A percentile compares a stretch with the other conserved stretches of the same genome.
Conservation (phyloP, 805 yeast species). For the Ogataea nakhonphanomensis region DNA sequence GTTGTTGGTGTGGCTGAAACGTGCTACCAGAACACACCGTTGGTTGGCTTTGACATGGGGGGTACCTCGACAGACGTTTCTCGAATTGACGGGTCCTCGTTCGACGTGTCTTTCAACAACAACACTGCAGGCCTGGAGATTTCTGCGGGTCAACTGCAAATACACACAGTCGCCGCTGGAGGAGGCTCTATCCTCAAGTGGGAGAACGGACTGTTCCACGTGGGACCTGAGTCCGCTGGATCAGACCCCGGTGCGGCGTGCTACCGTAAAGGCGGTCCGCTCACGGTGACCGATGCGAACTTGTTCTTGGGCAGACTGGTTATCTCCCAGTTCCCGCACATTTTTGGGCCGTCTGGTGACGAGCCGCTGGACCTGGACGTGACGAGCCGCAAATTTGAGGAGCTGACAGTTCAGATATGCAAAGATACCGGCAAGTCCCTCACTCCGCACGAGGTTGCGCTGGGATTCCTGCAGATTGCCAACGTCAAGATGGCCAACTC, state of each 20-base stretch:
- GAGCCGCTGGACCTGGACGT: slow-evolving; percentile 36
- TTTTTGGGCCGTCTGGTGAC: slow-evolving; percentile 43
- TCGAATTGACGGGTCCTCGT: slow-evolving; percentile 55
- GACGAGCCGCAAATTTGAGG: slow-evolving; percentile 35
- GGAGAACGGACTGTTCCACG: slow-evolving; percentile 39
- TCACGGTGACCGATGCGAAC: slow-evolving; percentile 47
- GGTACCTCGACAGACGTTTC: slow-evolving; percentile 71
- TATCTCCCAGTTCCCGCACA: slow-evolving; percentile 41
- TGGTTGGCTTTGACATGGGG: slow-evolving; percentile 41
- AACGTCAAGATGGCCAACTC: slow-evolving; percentile 46
- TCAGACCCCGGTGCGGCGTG: slow-evolving; percentile 51
- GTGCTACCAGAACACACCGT: slow-evolving; percentile 33
- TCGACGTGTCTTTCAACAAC: slow-evolving; percentile 57
- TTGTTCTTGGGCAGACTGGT: slow-evolving; percentile 40
- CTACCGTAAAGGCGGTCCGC: slow-evolving; percentile 46
- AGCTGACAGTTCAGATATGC: slow-evolving; percentile 37
- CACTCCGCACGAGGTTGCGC: slow-evolving; percentile 42
- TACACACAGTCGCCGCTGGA: slow-evolving; percentile 59
- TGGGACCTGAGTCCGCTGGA: slow-evolving; percentile 47
- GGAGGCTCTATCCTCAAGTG: slow-evolving; percentile 30
- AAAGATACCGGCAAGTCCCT: slow-evolving; percentile 26
- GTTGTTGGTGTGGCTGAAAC: slow-evolving; percentile 55
- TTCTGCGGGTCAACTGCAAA: slow-evolving; percentile 38
- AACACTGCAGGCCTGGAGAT: slow-evolving; percentile 40
- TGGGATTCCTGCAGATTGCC: slow-evolving; percentile 45